phyloP scores from a whole-genome alignment of 2,329 filamentous ascomycete genomes.

The Alternaria dauci region DNA sequence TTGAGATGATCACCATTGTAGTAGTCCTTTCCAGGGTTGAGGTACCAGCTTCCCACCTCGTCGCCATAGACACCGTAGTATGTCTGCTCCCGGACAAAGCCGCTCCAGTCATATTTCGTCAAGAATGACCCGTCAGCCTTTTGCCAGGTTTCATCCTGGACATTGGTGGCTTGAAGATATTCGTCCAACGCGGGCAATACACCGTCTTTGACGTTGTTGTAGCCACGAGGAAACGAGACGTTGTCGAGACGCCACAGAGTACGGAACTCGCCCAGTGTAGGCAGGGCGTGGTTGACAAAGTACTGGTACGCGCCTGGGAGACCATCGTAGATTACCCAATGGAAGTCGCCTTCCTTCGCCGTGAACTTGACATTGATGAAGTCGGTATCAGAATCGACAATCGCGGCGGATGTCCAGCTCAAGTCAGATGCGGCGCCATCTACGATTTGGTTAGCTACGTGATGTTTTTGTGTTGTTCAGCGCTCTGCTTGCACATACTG shows the following conservation, averaged over 20 bases:
- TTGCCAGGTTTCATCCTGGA: slow-evolving; percentile 65
- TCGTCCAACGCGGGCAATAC: slow-evolving; percentile 55
- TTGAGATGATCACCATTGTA: slow-evolving; percentile 63
- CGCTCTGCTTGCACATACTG: slow-evolving; percentile 39
- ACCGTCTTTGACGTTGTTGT: slow-evolving; percentile 58
- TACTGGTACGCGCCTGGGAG: slow-evolving; percentile 65
- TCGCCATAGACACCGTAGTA: slow-evolving; percentile 62
- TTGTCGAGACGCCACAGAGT: slow-evolving; percentile 62
- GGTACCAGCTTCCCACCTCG: slow-evolving; percentile 61
- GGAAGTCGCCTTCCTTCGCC: slow-evolving; percentile 59
- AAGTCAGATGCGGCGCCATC: slow-evolving; percentile 59
- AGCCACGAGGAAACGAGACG: slow-evolving; percentile 57
- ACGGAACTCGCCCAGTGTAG: slow-evolving; percentile 60
- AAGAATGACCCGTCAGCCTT: slow-evolving; percentile 59
- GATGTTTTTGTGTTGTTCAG: not conserved
- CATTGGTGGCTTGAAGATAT: slow-evolving; percentile 57
- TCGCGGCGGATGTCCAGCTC: slow-evolving; percentile 58
- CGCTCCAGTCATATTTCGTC: slow-evolving; percentile 62
- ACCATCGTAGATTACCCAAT: slow-evolving; percentile 61
- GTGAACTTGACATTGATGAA: slow-evolving; percentile 61
- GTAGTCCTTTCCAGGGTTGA: slow-evolving; percentile 61
- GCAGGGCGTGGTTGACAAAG: slow-evolving; percentile 61
- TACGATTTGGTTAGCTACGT: slow-evolving; percentile 29
- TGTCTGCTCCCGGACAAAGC: slow-evolving; percentile 52
- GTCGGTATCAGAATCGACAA: slow-evolving; percentile 52